Evolutionary conservation across 768 basidiomycete species (phyloP).

Genomic region (Leccinellum luteum): DNA sequence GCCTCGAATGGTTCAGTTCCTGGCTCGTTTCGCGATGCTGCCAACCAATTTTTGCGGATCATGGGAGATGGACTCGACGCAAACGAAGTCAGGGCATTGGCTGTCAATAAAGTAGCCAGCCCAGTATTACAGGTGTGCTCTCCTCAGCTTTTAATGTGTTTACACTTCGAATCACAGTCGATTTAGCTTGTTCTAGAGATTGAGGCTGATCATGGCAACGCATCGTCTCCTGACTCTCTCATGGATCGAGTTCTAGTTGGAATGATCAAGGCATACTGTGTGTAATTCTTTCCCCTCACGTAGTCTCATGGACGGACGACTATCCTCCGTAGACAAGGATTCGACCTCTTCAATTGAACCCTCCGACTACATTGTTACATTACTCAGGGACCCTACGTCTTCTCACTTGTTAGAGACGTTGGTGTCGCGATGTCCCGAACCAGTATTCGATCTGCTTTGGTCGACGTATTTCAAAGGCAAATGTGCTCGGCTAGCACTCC

Average conservation of each 20-base stretch:
- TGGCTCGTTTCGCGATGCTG: slow-evolving; percentile 46
- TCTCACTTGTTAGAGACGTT: slow-evolving; percentile 89
- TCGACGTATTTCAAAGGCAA: slow-evolving; percentile 72
- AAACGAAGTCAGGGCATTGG: slow-evolving; percentile 77
- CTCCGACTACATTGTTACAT: slow-evolving; percentile 77
- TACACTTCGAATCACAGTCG: slow-evolving; percentile 7
- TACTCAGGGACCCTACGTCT: slow-evolving; percentile 82
- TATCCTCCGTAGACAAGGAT: slow-evolving; percentile 37
- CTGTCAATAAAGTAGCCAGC: slow-evolving; percentile 73
- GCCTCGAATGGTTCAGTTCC: slow-evolving; percentile 35
- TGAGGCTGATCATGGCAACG: slow-evolving; percentile 65
- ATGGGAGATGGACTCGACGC: slow-evolving; percentile 53
- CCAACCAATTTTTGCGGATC: slow-evolving; percentile 45
- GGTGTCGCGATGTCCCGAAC: slow-evolving; percentile 56
- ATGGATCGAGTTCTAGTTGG: slow-evolving; percentile 82
- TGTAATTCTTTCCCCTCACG: slow-evolving; percentile 25
- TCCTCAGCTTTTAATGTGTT: slow-evolving; percentile 7
- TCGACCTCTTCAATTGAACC: slow-evolving; percentile 40
- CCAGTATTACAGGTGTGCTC: slow-evolving; percentile 65
- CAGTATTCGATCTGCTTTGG: slow-evolving; percentile 72
- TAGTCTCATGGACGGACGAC: background rate
- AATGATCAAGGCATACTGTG: slow-evolving; percentile 63
- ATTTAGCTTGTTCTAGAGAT: slow-evolving; percentile 76
- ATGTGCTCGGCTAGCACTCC: slow-evolving; percentile 67
- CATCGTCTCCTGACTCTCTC: slow-evolving; percentile 62